Evolutionary conservation across 2,329 filamentous ascomycete genomes (phyloP).

Genomic region (Cercospora berteroae): DNA sequence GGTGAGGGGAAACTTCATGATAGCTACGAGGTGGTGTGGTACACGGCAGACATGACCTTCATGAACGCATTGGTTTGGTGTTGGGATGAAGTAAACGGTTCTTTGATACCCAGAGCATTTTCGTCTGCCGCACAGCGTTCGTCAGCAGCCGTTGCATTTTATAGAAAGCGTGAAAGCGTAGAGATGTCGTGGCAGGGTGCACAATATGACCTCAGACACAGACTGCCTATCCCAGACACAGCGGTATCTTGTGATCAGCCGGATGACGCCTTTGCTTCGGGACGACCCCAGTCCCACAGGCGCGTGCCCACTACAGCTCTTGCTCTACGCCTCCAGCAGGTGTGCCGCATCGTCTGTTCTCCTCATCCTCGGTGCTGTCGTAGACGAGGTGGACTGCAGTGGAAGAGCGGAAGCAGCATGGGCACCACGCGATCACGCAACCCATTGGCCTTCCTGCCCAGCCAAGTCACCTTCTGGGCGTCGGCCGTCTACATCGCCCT

Average conservation of each 20-base stretch:
- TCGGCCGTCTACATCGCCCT: slow-evolving; percentile 75
- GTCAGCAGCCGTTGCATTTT: not conserved
- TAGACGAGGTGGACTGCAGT: not conserved
- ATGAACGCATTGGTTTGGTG: slow-evolving; percentile 11
- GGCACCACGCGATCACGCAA: slow-evolving; percentile 31
- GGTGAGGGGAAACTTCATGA: not conserved
- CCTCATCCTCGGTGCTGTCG: not conserved
- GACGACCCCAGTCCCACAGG: not conserved
- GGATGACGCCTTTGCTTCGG: not conserved
- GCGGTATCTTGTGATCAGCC: not conserved
- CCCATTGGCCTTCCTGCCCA: slow-evolving; percentile 71
- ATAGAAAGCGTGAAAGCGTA: not conserved
- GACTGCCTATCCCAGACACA: not conserved
- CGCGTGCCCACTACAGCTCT: not conserved
- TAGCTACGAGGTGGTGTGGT: not conserved
- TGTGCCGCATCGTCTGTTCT: not conserved
- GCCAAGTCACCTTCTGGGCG: slow-evolving; percentile 78
- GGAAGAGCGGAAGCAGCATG: slow-evolving; percentile 5
- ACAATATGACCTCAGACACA: not conserved
- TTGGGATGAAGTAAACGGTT: slow-evolving; percentile 4
- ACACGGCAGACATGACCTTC: not conserved
- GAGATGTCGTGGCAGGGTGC: not conserved
- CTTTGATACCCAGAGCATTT: slow-evolving; percentile 14
- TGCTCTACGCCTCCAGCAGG: not conserved
- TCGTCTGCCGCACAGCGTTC: slow-evolving; percentile 1